These are phyloP conservation scores for Gautieria morchelliformis DNA, from an alignment of 768 basidiomycete genomes.

Conservation along the genomic window DNA sequence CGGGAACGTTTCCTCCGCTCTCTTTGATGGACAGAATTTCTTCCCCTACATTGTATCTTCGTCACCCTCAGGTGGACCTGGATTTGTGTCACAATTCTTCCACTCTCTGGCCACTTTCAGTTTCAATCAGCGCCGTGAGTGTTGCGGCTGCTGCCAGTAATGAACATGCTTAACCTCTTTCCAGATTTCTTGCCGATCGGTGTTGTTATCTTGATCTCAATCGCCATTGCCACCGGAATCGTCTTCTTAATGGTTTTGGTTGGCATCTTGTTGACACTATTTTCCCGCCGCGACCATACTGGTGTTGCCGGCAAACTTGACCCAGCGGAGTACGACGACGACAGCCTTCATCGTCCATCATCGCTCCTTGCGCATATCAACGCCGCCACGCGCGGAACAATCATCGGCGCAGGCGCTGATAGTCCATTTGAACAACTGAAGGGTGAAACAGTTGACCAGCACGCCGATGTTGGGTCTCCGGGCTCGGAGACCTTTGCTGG, in stretches of 20 bases:
- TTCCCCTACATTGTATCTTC: conserved; percentile 76
- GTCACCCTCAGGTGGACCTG: conserved; percentile 54
- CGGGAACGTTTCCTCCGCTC: conserved; percentile 73
- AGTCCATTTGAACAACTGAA: conserved; percentile 41
- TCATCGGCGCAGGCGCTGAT: conserved; percentile 41
- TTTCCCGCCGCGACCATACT: conserved; percentile 65
- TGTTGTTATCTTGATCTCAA: conserved; percentile 92
- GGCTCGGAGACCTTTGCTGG: conserved; percentile 15
- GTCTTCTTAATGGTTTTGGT: conserved; percentile 80
- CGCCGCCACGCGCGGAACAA: conserved; percentile 77
- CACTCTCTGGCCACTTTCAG: conserved; percentile 71
- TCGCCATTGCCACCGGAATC: conserved; percentile 91
- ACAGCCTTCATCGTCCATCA: conserved; percentile 71
- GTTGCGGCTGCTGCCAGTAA: conserved; percentile 5
- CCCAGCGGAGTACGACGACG: conserved; percentile 55
- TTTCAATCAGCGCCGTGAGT: conserved; percentile 61
- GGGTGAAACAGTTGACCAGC: conserved; percentile 39
- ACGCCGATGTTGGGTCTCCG: conserved; percentile 16
- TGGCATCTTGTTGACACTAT: conserved; percentile 84
- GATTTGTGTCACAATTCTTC: conserved; percentile 71
- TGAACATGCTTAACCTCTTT: conserved; percentile 8
- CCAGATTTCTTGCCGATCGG: conserved; percentile 84
- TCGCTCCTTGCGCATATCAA: conserved; percentile 87
- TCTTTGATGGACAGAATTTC: conserved; percentile 78
- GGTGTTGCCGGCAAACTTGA: conserved; percentile 51